Conservation (phyloP, 768 basidiomycete genomes). For the Boletus reticulatus region DNA sequence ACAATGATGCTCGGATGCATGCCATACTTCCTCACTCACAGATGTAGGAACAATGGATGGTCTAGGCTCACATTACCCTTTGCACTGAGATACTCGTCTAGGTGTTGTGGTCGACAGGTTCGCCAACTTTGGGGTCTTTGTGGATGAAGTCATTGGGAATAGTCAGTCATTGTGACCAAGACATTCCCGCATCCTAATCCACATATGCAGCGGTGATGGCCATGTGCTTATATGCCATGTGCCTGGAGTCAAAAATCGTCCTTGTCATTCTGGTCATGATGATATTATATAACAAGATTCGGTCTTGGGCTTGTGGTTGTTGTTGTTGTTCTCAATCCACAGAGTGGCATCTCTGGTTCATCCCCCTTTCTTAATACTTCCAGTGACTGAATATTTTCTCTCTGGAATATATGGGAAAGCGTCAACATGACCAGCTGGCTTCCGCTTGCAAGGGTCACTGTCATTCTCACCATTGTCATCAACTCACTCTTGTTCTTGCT, state of each 20-base stretch:
- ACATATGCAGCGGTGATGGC: constrained; percentile 10
- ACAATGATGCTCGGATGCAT: neutral
- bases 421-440: constrained; percentile 1
- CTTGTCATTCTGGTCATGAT: constrained; percentile 3
- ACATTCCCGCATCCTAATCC: neutral
- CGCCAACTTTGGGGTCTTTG: constrained; percentile 12
- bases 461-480: constrained; percentile 9
- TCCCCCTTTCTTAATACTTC: no score
- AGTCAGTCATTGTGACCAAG: neutral
- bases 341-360: constrained; percentile 15
- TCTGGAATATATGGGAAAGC: constrained; percentile 9
- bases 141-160: constrained; percentile 5
- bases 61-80: neutral
- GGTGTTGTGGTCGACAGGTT: constrained; percentile 11
- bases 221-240: constrained; percentile 23
- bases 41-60: constrained; percentile 8
- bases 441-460: constrained; percentile 15
- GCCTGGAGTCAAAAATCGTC: constrained; percentile 10
- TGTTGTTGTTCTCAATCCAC: constrained; percentile 11
- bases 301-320: constrained; percentile 8
- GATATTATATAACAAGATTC: constrained; percentile 7
- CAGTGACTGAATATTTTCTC: constrained; percentile 16
- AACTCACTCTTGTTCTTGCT: constrained; percentile 15
- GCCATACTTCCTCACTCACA: neutral
- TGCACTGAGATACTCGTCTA: neutral